Conservation (phyloP, 768 basidiomycete species). For the Agaricus sinodeliciosus region DNA sequence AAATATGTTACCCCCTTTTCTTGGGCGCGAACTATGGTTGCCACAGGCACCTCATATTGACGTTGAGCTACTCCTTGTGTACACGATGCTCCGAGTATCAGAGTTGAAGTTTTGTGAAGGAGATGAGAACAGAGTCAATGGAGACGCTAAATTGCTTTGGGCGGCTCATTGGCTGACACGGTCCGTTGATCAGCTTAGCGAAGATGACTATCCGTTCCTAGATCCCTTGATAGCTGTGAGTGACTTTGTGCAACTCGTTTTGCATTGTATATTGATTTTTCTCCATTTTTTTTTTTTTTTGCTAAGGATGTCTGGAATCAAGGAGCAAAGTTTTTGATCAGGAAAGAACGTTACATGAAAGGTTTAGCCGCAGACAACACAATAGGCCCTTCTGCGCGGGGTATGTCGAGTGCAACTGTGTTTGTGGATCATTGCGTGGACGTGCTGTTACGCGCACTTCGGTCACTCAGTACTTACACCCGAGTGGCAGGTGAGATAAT, state of each 20-base stretch:
- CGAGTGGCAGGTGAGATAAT: conserved; percentile 7
- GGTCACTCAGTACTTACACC: conserved; percentile 8
- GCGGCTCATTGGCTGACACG: conserved; percentile 37
- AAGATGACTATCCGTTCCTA: conserved; percentile 44
- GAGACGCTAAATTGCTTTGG: conserved; percentile 27
- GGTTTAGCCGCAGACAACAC: neutral
- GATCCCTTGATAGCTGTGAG: conserved; percentile 50
- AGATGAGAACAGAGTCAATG: neutral
- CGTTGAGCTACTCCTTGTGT: conserved; percentile 37
- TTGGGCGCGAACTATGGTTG: conserved; percentile 26
- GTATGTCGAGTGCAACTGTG: conserved; percentile 1
- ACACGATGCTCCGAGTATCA: conserved; percentile 43
- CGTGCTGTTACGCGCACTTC: conserved; percentile 6
- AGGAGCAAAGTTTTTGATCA: conserved; percentile 43
- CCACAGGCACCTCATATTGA: conserved; percentile 28
- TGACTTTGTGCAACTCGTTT: neutral
- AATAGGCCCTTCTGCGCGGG: neutral
- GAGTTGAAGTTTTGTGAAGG: conserved; percentile 27
- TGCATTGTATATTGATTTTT: neutral
- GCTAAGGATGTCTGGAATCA: conserved; percentile 10
- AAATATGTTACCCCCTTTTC: conserved; percentile 29
- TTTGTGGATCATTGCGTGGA: conserved; percentile 10
- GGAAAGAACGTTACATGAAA: conserved; percentile 54
- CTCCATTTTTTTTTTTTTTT: neutral
- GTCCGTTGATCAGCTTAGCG: conserved; percentile 39